These are phyloP conservation scores for Mycena galopus DNA, from an alignment of 768 basidiomycete genomes.

Conservation along the genomic window DNA sequence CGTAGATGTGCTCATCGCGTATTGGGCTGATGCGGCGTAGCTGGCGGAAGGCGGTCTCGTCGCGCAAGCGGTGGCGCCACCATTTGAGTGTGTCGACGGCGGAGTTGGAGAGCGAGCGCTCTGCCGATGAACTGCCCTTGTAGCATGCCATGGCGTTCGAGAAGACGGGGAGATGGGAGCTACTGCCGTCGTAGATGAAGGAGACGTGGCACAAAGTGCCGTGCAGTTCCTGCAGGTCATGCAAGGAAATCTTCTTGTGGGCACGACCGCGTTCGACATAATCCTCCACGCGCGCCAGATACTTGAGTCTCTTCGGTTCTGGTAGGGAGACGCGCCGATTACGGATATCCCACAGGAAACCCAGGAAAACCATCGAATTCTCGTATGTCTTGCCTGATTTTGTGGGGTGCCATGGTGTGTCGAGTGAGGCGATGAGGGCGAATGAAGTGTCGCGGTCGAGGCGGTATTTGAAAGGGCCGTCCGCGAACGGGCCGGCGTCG, in stretches of 20 bases:
- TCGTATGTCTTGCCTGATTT: slow-evolving; percentile 40
- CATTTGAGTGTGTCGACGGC: background rate
- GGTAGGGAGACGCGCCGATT: slow-evolving; percentile 41
- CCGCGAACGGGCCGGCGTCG: background rate
- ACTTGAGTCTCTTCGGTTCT: slow-evolving; percentile 44
- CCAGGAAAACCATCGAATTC: slow-evolving; percentile 39
- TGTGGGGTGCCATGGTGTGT: slow-evolving; percentile 43
- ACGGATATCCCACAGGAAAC: slow-evolving; percentile 47
- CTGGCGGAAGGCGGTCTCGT: background rate
- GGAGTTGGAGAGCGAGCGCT: background rate
- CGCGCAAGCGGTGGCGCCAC: background rate
- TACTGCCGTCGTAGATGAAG: slow-evolving; percentile 8
- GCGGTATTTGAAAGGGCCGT: slow-evolving; percentile 7
- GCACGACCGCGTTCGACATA: background rate
- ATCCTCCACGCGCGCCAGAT: slow-evolving; percentile 19
- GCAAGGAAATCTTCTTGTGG: background rate
- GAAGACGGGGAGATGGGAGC: slow-evolving; percentile 11
- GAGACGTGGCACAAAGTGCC: slow-evolving; percentile 15
- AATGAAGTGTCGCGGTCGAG: slow-evolving; percentile 34
- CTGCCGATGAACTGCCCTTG: background rate
- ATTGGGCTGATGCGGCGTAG: background rate
- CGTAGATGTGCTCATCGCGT: background rate
- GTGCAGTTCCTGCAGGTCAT: slow-evolving; percentile 15
- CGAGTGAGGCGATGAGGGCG: slow-evolving; percentile 28
- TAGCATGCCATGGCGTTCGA: slow-evolving; percentile 13